Percentiles rank a stretch among this genome's conserved stretches.
These are phyloP conservation scores for Pseudocercospora macadamiae DNA, from an alignment of 2,329 filamentous ascomycete genomes.

Conservation along the genomic window DNA sequence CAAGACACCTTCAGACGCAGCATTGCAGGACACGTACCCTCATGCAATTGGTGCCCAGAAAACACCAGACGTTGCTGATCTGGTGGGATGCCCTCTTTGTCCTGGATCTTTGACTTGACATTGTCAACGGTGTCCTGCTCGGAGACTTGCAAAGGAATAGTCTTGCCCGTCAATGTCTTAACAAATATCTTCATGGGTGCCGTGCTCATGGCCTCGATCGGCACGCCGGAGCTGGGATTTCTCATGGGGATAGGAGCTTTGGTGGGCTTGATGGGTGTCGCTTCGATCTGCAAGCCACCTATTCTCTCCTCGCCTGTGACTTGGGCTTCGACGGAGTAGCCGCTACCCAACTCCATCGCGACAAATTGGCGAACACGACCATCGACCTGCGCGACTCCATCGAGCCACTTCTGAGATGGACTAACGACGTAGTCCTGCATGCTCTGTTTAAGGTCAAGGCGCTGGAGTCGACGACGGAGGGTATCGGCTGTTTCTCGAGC, in stretches of 20 bases:
- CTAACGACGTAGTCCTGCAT: slow-evolving; percentile 51
- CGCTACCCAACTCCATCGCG: slow-evolving; percentile 48
- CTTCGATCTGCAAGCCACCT: slow-evolving; percentile 51
- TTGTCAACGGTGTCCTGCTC: slow-evolving; percentile 89
- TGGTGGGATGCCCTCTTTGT: slow-evolving; percentile 94
- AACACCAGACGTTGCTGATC: slow-evolving; percentile 97
- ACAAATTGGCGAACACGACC: slow-evolving; percentile 53
- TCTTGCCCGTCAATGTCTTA: slow-evolving; percentile 78
- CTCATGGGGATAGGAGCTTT: too few relatives aligned
- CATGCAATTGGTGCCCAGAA: slow-evolving; percentile 91
- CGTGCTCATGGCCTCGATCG: too few relatives aligned
- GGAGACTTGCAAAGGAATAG: slow-evolving; percentile 67
- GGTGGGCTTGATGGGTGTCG: slow-evolving; percentile 40
- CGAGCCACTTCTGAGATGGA: slow-evolving; percentile 46
- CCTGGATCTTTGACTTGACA: slow-evolving; percentile 93
- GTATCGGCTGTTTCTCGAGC: slow-evolving; percentile 32
- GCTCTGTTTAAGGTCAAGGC: slow-evolving; percentile 33
- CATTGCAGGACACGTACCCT: slow-evolving; percentile 58
- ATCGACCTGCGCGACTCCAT: slow-evolving; percentile 43
- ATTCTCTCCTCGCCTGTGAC: slow-evolving; percentile 47
- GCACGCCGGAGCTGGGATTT: too few relatives aligned
- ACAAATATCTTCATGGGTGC: slow-evolving; percentile 86
- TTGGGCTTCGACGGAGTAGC: slow-evolving; percentile 52
- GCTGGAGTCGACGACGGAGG: slow-evolving; percentile 23
- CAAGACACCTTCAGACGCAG: neutral